Evolutionary conservation across 1,139 yeast species (phyloP), one percentile per base, ranked within the genome.

Genomic region (Saccharomyces pastorianus): DNA sequence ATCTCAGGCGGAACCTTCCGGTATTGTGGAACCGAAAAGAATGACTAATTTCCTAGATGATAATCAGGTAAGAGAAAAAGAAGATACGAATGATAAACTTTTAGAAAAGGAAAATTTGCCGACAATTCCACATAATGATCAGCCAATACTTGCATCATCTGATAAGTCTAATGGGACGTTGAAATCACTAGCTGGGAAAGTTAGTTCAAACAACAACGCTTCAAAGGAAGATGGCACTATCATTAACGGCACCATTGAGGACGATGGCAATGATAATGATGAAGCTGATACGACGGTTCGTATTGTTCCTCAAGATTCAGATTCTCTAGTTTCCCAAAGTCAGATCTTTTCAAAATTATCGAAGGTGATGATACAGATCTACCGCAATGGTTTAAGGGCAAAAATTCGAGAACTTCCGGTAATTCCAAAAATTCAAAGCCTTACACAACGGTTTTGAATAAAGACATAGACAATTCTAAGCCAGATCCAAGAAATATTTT

Each of bases 401-500:
- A 47, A 42, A 41, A 49, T 7, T 28, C 28, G 31, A 46, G 28
- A 23, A 46, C 17, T 8, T 26, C 48, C 52, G 56, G 56, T 48
- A 54, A n/a, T 46, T 26, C 20, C 51, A 46, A 23, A 26, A 38
- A 4, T 32, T 53, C 17, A 48, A 71, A 67, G 44, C 70, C 69
- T 34, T 62, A 70, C 46, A 65, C 72, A 1, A 67, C 72, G 1
- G 68, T 70, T n/a, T 58, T 71, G 20, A 60, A 62, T 50, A 69
- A 64, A 49, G 68, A 67, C 48, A 61, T 71, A 23, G 71, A 67
- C 52, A 65, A 66, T 49, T 63, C 71, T 0, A 62, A 63, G 42
- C 69, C 70, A 28, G 68, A 65, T 53, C 63, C 66, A 9, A 62
- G 68, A 53, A 66, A 65, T 48, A 63, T 64, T 27, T 49, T 65